phyloP scores from a whole-genome alignment of 805 yeast species.

The Zygoascus ofunaensis region DNA sequence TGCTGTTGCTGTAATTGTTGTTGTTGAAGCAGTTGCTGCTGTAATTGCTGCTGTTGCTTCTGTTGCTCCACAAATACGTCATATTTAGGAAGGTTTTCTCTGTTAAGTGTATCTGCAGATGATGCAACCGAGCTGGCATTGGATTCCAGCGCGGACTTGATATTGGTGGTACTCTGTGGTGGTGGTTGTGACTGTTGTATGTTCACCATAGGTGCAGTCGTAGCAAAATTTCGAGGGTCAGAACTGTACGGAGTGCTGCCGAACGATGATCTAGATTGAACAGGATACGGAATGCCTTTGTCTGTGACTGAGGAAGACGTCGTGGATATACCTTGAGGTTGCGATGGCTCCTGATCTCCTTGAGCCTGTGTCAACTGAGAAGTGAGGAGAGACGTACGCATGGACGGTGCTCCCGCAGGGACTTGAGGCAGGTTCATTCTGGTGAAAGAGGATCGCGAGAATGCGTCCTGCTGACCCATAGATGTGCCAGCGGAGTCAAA shows the following conservation, averaged over 20 bases:
- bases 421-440: background rate
- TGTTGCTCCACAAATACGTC: background rate
- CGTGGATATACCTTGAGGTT: background rate
- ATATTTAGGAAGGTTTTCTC: constrained; percentile 1
- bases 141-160: constrained; percentile 14
- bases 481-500: background rate
- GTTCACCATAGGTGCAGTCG: constrained; percentile 2
- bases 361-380: constrained; percentile 23
- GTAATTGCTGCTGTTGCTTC: constrained; percentile 30
- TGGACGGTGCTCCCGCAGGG: constrained; percentile 2
- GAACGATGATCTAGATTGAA: constrained; percentile 1
- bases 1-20: constrained; percentile 9
- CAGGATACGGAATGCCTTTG: constrained; percentile 1
- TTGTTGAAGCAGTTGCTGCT: constrained; percentile 12
- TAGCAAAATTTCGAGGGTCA: constrained; percentile 13
- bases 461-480: constrained; percentile 1
- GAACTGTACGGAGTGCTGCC: constrained; percentile 28
- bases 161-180: constrained; percentile 23
- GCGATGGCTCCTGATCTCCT: background rate
- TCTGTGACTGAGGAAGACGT: background rate
- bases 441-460: background rate
- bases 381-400: constrained; percentile 26
- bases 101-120: constrained; percentile 23
- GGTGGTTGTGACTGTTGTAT: constrained; percentile 28
- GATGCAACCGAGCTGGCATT: constrained; percentile 24